These are phyloP conservation scores for Kalmusia sp. DNA, from an alignment of 2,329 filamentous ascomycete genomes.

Conservation along the genomic window DNA sequence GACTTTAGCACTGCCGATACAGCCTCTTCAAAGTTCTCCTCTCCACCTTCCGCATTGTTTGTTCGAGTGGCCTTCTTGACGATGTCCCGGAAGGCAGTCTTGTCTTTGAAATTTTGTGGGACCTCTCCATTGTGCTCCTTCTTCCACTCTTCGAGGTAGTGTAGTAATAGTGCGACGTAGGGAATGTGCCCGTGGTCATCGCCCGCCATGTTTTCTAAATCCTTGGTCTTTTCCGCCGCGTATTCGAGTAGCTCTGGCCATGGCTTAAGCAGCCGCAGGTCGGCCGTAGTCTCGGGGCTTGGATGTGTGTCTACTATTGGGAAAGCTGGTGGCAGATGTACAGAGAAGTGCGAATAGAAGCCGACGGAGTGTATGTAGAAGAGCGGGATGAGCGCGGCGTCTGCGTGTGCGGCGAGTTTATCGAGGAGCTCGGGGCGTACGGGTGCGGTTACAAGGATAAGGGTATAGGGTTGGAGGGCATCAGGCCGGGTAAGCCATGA, in stretches of 20 bases:
- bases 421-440: slow-evolving; percentile 60
- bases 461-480: slow-evolving; percentile 59
- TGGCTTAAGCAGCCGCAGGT: slow-evolving; percentile 82
- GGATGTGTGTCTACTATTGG: slow-evolving; percentile 97
- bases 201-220: slow-evolving; percentile 73
- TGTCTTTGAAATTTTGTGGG: slow-evolving; percentile 82
- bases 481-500: slow-evolving; percentile 52
- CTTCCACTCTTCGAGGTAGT: slow-evolving; percentile 86
- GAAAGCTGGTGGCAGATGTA: slow-evolving; percentile 78
- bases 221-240: slow-evolving; percentile 68
- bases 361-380: slow-evolving; percentile 88
- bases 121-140: slow-evolving; percentile 68
- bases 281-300: slow-evolving; percentile 81
- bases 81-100: slow-evolving; percentile 78
- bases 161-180: slow-evolving; percentile 80
- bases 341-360: slow-evolving; percentile 89
- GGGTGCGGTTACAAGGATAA: slow-evolving; percentile 68
- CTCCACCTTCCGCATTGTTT: slow-evolving; percentile 80
- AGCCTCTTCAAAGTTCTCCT: slow-evolving; percentile 98
- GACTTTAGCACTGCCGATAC: slow-evolving; percentile 86
- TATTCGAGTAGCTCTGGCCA: slow-evolving; percentile 83
- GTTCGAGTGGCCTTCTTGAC: slow-evolving; percentile 73
- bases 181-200: slow-evolving; percentile 93
- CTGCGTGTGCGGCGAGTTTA: slow-evolving; percentile 58
- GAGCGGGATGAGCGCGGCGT: slow-evolving; percentile 70